Base-by-base conservation (phyloP, 768 basidiomycete genomes). In the Xerocomellus intermedius region DNA sequence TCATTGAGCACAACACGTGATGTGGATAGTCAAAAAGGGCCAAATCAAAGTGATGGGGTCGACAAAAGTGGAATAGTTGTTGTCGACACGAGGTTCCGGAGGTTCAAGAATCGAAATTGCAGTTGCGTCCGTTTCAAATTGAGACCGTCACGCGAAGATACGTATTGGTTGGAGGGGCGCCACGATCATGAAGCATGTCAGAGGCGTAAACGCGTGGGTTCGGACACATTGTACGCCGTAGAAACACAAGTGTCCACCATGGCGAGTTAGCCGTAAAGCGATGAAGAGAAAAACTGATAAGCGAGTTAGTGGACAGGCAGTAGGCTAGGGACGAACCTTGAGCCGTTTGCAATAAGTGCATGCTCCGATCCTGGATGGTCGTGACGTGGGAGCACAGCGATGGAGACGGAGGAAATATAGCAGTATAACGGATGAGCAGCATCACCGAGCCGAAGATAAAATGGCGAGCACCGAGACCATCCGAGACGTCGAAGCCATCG, bases 331-430 rank as follows among this genome's bases (percentile, higher is more conserved):
- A 74, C 83, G 54, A 72, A 87, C 89, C 86, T 93, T 93, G 64
- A 92, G 83, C 66, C 85, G 87, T 71, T 91, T 93, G 80, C 91
- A 93, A 65, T 92, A 84, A 4, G 81, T 87, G 71, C 91, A 93
- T 41, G 91, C 91, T 54, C 91, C 89, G 58, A 86, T 84, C 41
- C 89, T 92, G 69, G 41, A 60, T 28, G 36, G 26, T 41, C 47
- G 42, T 55, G 33, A 48, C 51, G 38, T 50, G n/a, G 38, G 42
- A 61, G 28, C 9, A 30, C 24, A 49, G 55, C 36, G 55, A 56
- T 42, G 42, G 52, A 13, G 50, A 52, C 53, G 51, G 42, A 52
- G 42, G 21, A 28, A 41, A 43, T 41, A 42, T 33, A 55, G 26
- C 14, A 24, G 52, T 4, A 48, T 56, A 14, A 56, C 52, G 60